Conservation (phyloP, 192 early-diverging fungal genomes). For the Polychytrium aggregatum region DNA sequence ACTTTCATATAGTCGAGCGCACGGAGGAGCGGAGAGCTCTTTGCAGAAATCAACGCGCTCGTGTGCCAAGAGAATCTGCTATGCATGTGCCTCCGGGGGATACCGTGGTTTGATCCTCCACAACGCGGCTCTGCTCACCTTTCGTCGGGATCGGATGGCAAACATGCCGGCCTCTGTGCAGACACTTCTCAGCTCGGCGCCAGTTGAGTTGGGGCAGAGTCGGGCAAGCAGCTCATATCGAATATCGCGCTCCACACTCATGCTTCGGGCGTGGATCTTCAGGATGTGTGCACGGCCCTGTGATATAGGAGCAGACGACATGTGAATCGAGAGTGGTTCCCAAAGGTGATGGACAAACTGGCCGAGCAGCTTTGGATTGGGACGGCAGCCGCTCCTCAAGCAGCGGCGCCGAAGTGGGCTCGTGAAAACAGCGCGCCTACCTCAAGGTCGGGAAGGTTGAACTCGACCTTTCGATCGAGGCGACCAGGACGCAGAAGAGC, state of each 20-base stretch:
- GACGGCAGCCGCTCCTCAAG: too few relatives aligned
- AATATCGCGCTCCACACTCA: constrained; percentile 98
- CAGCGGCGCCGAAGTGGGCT: neutral
- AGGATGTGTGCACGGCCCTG: constrained; percentile 95
- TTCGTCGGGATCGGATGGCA: constrained; percentile 94
- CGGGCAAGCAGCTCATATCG: constrained; percentile 97
- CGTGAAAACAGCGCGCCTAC: constrained; percentile 10
- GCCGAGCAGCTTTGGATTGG: too few relatives aligned
- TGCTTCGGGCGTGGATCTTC: constrained; percentile 96
- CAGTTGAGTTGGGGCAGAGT: constrained; percentile 94
- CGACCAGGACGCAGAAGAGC: constrained; percentile 95
- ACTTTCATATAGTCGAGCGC: too few relatives aligned
- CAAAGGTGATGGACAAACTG: too few relatives aligned
- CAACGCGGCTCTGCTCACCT: too few relatives aligned
- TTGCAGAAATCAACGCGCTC: too few relatives aligned
- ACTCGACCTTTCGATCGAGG: constrained; percentile 97
- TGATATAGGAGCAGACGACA: constrained; percentile 5
- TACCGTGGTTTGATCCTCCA: too few relatives aligned
- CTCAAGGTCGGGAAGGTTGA: constrained; percentile 89
- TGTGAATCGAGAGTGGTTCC: too few relatives aligned
- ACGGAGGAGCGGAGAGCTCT: too few relatives aligned
- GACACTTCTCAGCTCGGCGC: constrained; percentile 90
- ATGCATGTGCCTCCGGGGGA: too few relatives aligned
- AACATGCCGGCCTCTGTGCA: constrained; percentile 99
- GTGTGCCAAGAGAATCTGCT: too few relatives aligned